These are phyloP conservation scores for Cytospora leucostoma DNA, from an alignment of 2,329 filamentous ascomycete species.

Conservation along the genomic window DNA sequence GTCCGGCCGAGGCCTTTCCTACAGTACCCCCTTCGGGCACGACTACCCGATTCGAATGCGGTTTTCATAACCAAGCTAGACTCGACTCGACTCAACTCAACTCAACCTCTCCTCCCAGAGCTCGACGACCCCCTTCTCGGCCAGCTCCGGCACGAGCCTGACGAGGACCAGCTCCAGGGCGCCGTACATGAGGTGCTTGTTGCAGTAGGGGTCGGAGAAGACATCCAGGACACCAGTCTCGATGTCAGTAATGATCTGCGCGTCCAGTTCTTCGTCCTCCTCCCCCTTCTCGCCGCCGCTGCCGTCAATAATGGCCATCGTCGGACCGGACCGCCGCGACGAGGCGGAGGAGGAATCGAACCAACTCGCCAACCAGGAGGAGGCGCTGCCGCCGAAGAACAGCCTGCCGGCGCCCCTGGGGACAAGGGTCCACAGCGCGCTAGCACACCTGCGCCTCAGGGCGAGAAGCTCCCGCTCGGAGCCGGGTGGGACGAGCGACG, in stretches of 20 bases:
- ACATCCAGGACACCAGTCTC: constrained; percentile 68
- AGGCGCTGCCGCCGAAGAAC: constrained; percentile 50
- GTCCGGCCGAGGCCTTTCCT: not conserved
- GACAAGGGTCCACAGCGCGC: constrained; percentile 53
- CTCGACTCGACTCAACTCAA: constrained; percentile 23
- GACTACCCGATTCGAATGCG: not conserved
- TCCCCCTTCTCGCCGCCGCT: constrained; percentile 32
- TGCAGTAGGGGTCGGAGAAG: constrained; percentile 82
- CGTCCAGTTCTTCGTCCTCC: constrained; percentile 39
- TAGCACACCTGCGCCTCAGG: constrained; percentile 68
- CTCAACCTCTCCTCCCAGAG: constrained; percentile 71
- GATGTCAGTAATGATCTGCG: constrained; percentile 58
- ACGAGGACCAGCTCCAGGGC: constrained; percentile 81
- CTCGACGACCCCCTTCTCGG: constrained; percentile 69
- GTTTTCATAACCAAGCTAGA: too few species aligned
- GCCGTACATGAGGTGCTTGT: constrained; percentile 86
- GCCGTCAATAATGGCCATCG: not conserved
- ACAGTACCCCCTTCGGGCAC: not conserved
- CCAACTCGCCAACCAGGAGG: constrained; percentile 28
- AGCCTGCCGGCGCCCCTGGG: constrained; percentile 50
- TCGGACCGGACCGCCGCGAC: constrained; percentile 30
- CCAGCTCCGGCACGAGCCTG: constrained; percentile 80
- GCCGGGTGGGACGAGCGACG: constrained; percentile 61
- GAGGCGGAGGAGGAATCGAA: constrained; percentile 13
- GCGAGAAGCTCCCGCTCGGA: constrained; percentile 60